These are phyloP conservation scores for Phaffomyces opuntiae DNA, from an alignment of 805 yeast genomes.

Conservation along the genomic window DNA sequence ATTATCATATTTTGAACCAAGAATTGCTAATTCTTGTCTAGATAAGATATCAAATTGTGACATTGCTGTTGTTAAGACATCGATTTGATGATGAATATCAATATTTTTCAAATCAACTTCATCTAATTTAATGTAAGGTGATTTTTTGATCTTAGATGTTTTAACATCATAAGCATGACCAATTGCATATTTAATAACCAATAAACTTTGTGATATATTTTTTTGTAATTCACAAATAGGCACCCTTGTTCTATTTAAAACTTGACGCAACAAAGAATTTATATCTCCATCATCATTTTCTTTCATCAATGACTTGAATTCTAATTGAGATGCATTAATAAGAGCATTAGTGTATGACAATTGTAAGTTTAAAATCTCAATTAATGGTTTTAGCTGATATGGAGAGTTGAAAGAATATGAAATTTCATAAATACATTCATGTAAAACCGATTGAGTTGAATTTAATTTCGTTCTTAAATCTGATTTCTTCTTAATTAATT, in stretches of 20 bases:
- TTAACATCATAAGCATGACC: slow-evolving; percentile 36
- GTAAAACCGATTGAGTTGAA: slow-evolving; percentile 31
- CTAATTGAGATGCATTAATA: slow-evolving; percentile 41
- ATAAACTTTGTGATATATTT: slow-evolving; percentile 28
- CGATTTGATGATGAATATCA: slow-evolving; percentile 22
- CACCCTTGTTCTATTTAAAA: slow-evolving; percentile 24
- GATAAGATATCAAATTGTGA: slow-evolving; percentile 28
- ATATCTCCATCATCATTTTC: slow-evolving; percentile 15
- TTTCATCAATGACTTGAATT: slow-evolving; percentile 23
- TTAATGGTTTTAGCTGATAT: slow-evolving; percentile 28
- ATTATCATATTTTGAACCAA: slow-evolving; percentile 22
- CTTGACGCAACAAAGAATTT: slow-evolving; percentile 26
- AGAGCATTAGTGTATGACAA: slow-evolving; percentile 33
- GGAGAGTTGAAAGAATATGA: slow-evolving; percentile 43
- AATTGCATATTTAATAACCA: slow-evolving; percentile 26
- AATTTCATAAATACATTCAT: slow-evolving; percentile 42
- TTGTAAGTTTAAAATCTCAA: slow-evolving; percentile 27
- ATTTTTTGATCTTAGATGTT: background rate
- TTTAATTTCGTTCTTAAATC: slow-evolving; percentile 27
- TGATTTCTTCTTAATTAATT: slow-evolving; percentile 28
- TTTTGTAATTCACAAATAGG: slow-evolving; percentile 30
- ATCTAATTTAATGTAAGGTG: slow-evolving; percentile 10
- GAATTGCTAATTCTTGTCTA: slow-evolving; percentile 27
- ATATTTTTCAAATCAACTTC: slow-evolving; percentile 16
- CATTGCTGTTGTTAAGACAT: slow-evolving; percentile 25